Evolutionary conservation across 164 flowering plant species (phyloP).

Genomic region (Aristolochia californica): DNA sequence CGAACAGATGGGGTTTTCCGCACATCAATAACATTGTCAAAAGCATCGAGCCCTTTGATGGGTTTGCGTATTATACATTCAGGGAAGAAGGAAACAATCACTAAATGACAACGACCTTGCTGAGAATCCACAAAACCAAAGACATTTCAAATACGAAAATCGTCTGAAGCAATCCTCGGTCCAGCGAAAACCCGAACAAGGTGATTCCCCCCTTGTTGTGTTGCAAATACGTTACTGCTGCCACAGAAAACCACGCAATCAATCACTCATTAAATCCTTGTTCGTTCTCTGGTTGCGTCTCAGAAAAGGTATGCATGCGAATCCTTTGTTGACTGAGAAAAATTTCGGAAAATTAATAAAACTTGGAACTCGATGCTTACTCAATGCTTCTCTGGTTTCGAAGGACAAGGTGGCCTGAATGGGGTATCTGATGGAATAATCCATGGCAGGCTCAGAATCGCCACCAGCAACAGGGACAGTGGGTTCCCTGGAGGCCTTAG

Average conservation of each 20-base stretch:
- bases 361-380: constrained; percentile 22
- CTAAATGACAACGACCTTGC: constrained; percentile 57
- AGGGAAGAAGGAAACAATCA: constrained; percentile 1
- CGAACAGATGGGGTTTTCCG: no score
- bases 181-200: constrained; percentile 68
- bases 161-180: constrained; percentile 63
- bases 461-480: neutral
- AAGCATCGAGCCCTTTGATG: neutral
- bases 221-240: constrained; percentile 66
- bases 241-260: no score
- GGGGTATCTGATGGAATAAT: constrained; percentile 7
- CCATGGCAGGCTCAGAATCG: constrained; percentile 12
- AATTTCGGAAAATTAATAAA: no score
- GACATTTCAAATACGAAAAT: constrained; percentile 70
- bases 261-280: no score
- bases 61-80: neutral
- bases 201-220: constrained; percentile 78
- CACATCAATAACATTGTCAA: no score
- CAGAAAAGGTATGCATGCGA: no score
- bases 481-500: constrained; percentile 1
- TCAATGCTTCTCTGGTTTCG: constrained; percentile 66
- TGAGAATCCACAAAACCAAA: constrained; percentile 68
- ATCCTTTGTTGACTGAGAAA: no score
- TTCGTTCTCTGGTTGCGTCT: no score
- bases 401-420: constrained; percentile 32